Evolutionary conservation across 2,329 filamentous ascomycete genomes (phyloP).

Genomic region (Cercospora sp.): DNA sequence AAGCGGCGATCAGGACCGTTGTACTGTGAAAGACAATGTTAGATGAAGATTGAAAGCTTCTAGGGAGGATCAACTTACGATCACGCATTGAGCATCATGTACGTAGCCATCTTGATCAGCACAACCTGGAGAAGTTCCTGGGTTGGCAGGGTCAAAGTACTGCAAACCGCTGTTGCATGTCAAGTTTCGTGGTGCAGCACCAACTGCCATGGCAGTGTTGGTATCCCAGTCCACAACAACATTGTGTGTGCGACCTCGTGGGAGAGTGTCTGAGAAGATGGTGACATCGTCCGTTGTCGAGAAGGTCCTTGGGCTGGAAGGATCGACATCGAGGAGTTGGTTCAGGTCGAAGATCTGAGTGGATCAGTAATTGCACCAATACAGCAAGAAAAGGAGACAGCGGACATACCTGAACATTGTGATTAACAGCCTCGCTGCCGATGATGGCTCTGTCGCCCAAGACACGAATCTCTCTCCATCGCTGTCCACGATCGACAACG

Average conservation of each 20-base stretch:
- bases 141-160: slow-evolving; percentile 51
- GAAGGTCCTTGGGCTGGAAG: slow-evolving; percentile 46
- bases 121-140: background rate
- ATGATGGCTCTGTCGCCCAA: slow-evolving; percentile 48
- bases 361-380: slow-evolving; percentile 35
- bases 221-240: slow-evolving; percentile 54
- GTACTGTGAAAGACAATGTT: slow-evolving; percentile 36
- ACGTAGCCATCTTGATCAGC: slow-evolving; percentile 52
- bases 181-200: slow-evolving; percentile 44
- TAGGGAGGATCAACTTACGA: slow-evolving; percentile 18
- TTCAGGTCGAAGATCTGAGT: slow-evolving; percentile 62
- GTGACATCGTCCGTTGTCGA: slow-evolving; percentile 45
- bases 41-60: background rate
- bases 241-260: slow-evolving; percentile 49
- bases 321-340: slow-evolving; percentile 54
- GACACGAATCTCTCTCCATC: slow-evolving; percentile 56
- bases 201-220: slow-evolving; percentile 48
- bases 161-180: slow-evolving; percentile 53
- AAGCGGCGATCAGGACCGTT: slow-evolving; percentile 50
- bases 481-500: slow-evolving; percentile 24
- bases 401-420: slow-evolving; percentile 57
- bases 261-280: slow-evolving; percentile 45
- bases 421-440: slow-evolving; percentile 48
- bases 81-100: slow-evolving; percentile 57
- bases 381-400: background rate